Base-by-base conservation (phyloP, 257 asterid species). In the Solanum habrochaites region DNA sequence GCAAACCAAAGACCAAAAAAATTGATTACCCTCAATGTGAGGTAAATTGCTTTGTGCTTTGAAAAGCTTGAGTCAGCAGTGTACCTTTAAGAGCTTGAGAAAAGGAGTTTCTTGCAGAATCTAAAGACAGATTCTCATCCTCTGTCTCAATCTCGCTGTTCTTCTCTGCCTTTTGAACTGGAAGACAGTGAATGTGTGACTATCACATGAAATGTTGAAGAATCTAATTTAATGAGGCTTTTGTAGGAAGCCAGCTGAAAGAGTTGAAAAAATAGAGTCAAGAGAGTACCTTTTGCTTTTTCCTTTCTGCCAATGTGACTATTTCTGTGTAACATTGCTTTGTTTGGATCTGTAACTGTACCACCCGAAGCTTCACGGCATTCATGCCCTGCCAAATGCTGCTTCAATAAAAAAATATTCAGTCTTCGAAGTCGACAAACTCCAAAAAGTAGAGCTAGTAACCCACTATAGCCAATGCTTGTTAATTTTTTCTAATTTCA, bases 1-100 rank as follows among this genome's bases (percentile, higher is more conserved):
- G 45, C 85, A 29, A 81, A 18, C 29, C 43, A 80, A 47, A 80
- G 10, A n/a, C 23, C 86, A 84, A 67, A 11, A 20, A 25, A 43
- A 84, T 25, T 39, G 82, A 23, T 35, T 85, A 27, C 31, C 49
- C 86, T 74, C 72, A 42, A 9, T 23, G 32, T n/a, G n/a, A 25
- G 4, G 58, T 32, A 23, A 85, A 81, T 71, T 66, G 77, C 83
- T 84, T 56, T 40, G 85, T 89, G 23, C n/a, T 73, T 52, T 10
- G 31, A 67, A 80, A 73, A 35, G 49, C 75, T 85, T 27, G 64
- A 70, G 87, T 45, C 43, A 20, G n/a, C 14, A 20, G 31, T 88
- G 31, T 88, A 96, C 99, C 99, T 95, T 91, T 96, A 75, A 97
- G 94, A 62, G 99, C 98, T 91, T 89, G 97, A 80, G 99, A 96